phyloP scores from a whole-genome alignment of 108 stramenopile species.

The Parmales sp. region DNA sequence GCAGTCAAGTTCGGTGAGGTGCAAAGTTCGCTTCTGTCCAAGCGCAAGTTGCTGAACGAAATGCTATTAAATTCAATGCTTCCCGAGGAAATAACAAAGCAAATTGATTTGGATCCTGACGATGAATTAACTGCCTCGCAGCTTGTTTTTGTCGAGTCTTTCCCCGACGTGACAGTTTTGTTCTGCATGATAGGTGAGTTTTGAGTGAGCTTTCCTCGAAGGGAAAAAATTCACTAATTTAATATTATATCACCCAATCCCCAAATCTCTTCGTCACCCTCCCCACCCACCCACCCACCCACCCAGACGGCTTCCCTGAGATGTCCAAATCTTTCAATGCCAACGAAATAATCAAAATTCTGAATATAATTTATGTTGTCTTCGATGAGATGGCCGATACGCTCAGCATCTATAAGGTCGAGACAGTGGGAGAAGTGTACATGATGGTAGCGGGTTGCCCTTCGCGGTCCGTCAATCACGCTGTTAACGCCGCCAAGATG shows the following conservation, averaged over 20 bases:
- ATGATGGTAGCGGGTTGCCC: constrained; percentile 30
- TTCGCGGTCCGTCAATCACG: constrained; percentile 8
- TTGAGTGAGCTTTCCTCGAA: too few relatives aligned
- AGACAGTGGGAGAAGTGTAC: constrained; percentile 38
- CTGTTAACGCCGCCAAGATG: constrained; percentile 18
- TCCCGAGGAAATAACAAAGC: constrained; percentile 7
- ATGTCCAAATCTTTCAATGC: neutral
- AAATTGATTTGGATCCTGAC: too few relatives aligned
- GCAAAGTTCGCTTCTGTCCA: neutral
- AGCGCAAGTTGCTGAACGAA: neutral
- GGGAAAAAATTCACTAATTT: too few relatives aligned
- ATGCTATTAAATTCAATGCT: neutral
- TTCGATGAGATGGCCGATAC: constrained; percentile 21
- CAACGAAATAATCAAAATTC: constrained; percentile 16
- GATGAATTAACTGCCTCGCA: too few relatives aligned
- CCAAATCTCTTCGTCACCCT: too few relatives aligned
- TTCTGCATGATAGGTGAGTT: constrained; percentile 22
- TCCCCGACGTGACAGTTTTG: constrained; percentile 20
- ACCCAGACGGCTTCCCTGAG: too few relatives aligned
- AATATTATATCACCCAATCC: too few relatives aligned
- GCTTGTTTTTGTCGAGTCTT: too few relatives aligned
- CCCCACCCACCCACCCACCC: too few relatives aligned
- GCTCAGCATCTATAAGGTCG: constrained; percentile 30
- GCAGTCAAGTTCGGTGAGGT: constrained; percentile 7
- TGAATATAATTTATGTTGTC: constrained; percentile 14